Evolutionary conservation across 192 early-diverging fungal species (phyloP), one percentile per base, ranked within the genome.

Genomic region (Dissophora ornata): DNA sequence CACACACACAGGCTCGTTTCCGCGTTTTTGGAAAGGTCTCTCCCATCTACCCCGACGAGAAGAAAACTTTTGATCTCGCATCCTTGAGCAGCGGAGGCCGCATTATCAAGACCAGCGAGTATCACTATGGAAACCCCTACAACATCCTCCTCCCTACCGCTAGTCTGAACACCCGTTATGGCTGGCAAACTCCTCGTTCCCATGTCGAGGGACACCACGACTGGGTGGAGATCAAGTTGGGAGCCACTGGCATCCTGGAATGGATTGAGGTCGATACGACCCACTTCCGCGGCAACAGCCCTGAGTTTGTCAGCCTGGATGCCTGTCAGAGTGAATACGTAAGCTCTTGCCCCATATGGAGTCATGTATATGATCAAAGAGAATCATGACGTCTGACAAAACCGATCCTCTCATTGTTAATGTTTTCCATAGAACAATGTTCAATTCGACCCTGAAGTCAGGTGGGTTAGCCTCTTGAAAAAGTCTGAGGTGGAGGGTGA

Each of bases 271-370:
- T 97, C 32, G 96, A 97, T 69, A 96, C 94, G 4, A 85, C 85
- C 48, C 90, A 93, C 40, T 98, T 95, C 79, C 90, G 91, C 48
- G 96, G 97, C 45, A 97, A 97, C 82, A 96, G 84, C 81, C 96
- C 97, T n/a, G 89, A 94, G 48, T 84, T 83, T 34, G 81, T 90
- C 55, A 84, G 86, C 6, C 69, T 96, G 42, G 91, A 96, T 69
- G 94, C 83, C 0, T 85, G 87, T 70, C 54, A 44, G 71, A 66
- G 82, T 64, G 64, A 82, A 86, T 41, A 83, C 82, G 59, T 80
- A 69, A 83, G 56, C 56, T 13, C 1, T 18, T 10, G 25, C n/a
- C 26, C 18, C 10, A 12, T 29, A 51, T 51, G 49, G 28, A n/a
- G n/a, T n/a, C n/a, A n/a, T n/a, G n/a, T n/a, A n/a, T n/a, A n/a